Evolutionary conservation across 2,329 filamentous ascomycete species (phyloP), one percentile per base, ranked within the genome.

Genomic region (Trichoderma aggressivum): DNA sequence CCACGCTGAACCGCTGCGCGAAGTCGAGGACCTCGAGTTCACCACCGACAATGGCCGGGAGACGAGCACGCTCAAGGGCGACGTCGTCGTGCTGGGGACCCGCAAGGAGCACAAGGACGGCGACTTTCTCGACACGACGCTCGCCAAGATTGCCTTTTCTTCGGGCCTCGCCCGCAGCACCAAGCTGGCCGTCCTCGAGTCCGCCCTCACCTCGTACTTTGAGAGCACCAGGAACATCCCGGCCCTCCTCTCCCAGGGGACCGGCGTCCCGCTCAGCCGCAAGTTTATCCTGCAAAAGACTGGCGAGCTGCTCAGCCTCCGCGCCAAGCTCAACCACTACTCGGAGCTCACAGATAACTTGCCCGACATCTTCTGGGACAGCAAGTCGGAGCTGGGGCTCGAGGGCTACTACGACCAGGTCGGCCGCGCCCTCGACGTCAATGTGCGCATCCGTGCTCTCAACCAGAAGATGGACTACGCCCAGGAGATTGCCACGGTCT

Each of bases 391-490:
- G 80, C 88, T 98, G 2, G 93, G 94, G 0, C 86, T 99, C 2
- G 96, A 98, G 80, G 92, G 91, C 34, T 98, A 98, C 82, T 99
- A 98, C 80, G 94, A 97, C 75, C 92, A 96, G 80, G 94, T 98
- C 53, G 94, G 95, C 53, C 89, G 91, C 69, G 94, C 94, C 0
- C 86, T 99, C 43, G 96, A 98, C 80, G 94, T 98, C 28, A 92
- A 93, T 39, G 93, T 96, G 30, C 88, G 96, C 64, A 98, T 98
- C 82, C 93, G 92, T 77, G 90, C 93, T 21, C 83, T 98, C 75
- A 99, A 99, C 80, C 93, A 97, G 83, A 97, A 97, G 84, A 97
- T 99, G 89, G 95, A 97, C 78, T 98, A 99, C 80, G 96, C 95
- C 1, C 93, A 96, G 78, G 95, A 98, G 80, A 98, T 98, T 79